Conservation (phyloP, 2,329 filamentous ascomycete genomes). For the Alternaria viburni region DNA sequence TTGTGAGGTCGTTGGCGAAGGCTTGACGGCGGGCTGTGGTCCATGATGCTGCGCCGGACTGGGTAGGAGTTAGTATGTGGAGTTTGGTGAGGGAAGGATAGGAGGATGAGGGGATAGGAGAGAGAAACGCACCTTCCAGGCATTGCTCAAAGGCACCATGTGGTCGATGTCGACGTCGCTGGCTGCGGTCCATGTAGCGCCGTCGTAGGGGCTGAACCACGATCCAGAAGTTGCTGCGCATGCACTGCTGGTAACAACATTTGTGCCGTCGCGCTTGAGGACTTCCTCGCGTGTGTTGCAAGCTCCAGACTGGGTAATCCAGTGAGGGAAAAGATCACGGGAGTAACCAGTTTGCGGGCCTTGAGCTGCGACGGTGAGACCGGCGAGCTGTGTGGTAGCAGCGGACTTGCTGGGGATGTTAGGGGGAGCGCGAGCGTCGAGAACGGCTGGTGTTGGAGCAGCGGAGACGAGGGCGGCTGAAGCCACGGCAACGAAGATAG, state of each 20-base stretch:
- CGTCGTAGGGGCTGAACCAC: slow-evolving; percentile 78
- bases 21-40: slow-evolving; percentile 68
- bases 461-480: slow-evolving; percentile 33
- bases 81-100: background rate
- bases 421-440: slow-evolving; percentile 56
- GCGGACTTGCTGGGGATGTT: slow-evolving; percentile 66
- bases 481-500: slow-evolving; percentile 32
- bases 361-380: slow-evolving; percentile 63
- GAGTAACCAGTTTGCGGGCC: slow-evolving; percentile 65
- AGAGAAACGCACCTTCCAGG: slow-evolving; percentile 68
- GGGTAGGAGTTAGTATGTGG: background rate
- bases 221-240: slow-evolving; percentile 70
- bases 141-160: slow-evolving; percentile 79
- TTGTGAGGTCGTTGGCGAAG: slow-evolving; percentile 78
- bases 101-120: background rate
- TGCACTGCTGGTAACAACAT: slow-evolving; percentile 63
- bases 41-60: slow-evolving; percentile 75
- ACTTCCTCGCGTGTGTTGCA: slow-evolving; percentile 79
- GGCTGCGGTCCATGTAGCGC: slow-evolving; percentile 70
- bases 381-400: slow-evolving; percentile 64
- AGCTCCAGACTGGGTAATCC: slow-evolving; percentile 63
- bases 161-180: slow-evolving; percentile 83
- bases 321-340: slow-evolving; percentile 73
- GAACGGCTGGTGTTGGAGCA: slow-evolving; percentile 35
- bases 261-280: slow-evolving; percentile 73